phyloP scores from a whole-genome alignment of 768 basidiomycete genomes.

The Rhizopogon vinicolor region DNA sequence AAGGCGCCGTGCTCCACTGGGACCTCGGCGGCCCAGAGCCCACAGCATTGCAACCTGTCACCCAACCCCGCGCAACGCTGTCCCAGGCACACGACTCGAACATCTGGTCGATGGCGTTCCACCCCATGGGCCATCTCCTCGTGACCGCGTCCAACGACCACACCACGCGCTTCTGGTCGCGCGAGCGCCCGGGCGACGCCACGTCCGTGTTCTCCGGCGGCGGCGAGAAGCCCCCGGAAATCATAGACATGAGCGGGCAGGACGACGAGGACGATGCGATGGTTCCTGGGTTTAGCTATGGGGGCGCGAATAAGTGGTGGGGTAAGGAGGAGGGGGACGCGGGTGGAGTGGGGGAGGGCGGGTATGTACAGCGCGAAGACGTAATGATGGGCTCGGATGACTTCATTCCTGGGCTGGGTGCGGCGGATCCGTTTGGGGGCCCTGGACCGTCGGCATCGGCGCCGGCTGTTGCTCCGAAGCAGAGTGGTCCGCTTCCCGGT shows the following conservation, averaged over 20 bases:
- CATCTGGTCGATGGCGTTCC: constrained; percentile 93
- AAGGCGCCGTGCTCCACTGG: constrained; percentile 95
- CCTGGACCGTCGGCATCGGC: constrained; percentile 11
- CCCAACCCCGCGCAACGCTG: constrained; percentile 74
- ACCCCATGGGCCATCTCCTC: constrained; percentile 93
- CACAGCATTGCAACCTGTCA: constrained; percentile 30
- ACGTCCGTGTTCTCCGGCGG: constrained; percentile 75
- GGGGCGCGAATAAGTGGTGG: constrained; percentile 35
- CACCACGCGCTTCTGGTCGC: constrained; percentile 98
- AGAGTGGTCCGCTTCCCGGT: constrained; percentile 33
- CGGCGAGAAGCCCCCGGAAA: constrained; percentile 80
- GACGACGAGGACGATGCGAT: constrained; percentile 74
- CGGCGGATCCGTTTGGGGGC: constrained; percentile 23
- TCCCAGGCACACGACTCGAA: constrained; percentile 98
- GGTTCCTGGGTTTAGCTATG: constrained; percentile 70
- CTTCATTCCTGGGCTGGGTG: constrained; percentile 62
- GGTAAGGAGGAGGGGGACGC: constrained; percentile 39
- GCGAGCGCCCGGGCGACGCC: constrained; percentile 83
- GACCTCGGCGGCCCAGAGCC: constrained; percentile 67
- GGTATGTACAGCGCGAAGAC: constrained; percentile 23
- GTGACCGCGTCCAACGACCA: constrained; percentile 96
- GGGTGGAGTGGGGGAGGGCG: constrained; percentile 4
- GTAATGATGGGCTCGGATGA: constrained; percentile 42
- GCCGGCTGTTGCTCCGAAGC: constrained; percentile 27
- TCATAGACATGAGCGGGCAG: constrained; percentile 48